phyloP scores from a whole-genome alignment of 441 rosid genomes.

The Metrosideros polymorpha region DNA sequence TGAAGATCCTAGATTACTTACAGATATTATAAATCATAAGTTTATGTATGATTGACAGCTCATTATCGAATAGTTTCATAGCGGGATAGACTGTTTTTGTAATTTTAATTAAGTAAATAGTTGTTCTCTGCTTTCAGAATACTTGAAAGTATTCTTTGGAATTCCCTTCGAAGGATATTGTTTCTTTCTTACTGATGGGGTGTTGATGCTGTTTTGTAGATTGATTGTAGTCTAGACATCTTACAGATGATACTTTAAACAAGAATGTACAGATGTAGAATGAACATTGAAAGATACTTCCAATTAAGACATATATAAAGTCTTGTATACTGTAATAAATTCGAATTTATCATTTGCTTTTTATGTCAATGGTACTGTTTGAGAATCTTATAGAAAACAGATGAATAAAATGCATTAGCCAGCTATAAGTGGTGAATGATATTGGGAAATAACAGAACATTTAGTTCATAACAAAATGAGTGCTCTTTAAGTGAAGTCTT shows the following conservation, averaged over 20 bases:
- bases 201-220: neutral
- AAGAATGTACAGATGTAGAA: neutral
- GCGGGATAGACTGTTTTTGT: neutral
- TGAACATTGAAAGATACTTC: neutral
- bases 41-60: neutral
- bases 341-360: neutral
- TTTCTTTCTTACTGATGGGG: neutral
- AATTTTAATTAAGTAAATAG: neutral
- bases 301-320: neutral
- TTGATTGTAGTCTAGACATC: neutral
- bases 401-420: neutral
- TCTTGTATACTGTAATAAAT: neutral
- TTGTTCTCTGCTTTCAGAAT: neutral
- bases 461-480: neutral
- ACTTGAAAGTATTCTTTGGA: neutral
- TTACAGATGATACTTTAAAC: neutral
- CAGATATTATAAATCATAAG: neutral
- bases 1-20: neutral
- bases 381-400: neutral
- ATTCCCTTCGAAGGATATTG: neutral
- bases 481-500: neutral
- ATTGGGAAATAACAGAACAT: neutral
- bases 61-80: neutral
- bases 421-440: neutral
- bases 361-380: neutral